Conservation (phyloP, 495 filamentous ascomycete species). For the Beverwykella pulmonaria region DNA sequence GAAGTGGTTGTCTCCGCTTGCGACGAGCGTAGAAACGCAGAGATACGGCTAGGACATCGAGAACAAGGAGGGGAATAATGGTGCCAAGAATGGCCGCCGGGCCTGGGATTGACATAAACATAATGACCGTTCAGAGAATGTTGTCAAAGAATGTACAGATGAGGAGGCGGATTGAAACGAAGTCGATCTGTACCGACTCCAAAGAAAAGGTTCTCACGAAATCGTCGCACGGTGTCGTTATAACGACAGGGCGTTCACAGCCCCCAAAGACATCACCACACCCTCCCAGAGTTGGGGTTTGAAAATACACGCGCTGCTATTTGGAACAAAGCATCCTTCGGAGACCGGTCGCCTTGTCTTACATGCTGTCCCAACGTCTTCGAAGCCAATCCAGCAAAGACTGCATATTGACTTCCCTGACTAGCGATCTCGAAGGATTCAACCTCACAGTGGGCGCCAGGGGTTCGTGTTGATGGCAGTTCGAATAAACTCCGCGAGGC, state of each 20-base stretch:
- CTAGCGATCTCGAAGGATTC: neutral
- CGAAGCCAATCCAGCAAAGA: neutral
- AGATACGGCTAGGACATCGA: slow-evolving; percentile 8
- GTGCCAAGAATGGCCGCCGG: slow-evolving; percentile 6
- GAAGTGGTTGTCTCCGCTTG: neutral
- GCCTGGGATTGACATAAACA: slow-evolving; percentile 4
- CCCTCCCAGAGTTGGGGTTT: neutral
- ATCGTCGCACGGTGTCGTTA: neutral
- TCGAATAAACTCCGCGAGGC: neutral
- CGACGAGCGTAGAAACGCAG: slow-evolving; percentile 6
- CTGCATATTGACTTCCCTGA: neutral
- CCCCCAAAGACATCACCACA: neutral
- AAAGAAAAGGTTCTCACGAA: neutral
- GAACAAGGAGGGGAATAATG: slow-evolving; percentile 3
- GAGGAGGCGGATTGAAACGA: neutral
- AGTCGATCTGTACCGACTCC: neutral
- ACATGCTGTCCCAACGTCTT: neutral
- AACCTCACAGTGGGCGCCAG: neutral
- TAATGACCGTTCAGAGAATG: neutral
- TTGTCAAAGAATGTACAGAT: neutral
- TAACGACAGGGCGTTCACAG: neutral
- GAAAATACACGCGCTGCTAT: neutral
- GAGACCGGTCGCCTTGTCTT: neutral
- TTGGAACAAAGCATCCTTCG: neutral
- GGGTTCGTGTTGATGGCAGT: neutral